phyloP scores from a whole-genome alignment of 2,329 filamentous ascomycete genomes.

The Parascedosporium putredinis region DNA sequence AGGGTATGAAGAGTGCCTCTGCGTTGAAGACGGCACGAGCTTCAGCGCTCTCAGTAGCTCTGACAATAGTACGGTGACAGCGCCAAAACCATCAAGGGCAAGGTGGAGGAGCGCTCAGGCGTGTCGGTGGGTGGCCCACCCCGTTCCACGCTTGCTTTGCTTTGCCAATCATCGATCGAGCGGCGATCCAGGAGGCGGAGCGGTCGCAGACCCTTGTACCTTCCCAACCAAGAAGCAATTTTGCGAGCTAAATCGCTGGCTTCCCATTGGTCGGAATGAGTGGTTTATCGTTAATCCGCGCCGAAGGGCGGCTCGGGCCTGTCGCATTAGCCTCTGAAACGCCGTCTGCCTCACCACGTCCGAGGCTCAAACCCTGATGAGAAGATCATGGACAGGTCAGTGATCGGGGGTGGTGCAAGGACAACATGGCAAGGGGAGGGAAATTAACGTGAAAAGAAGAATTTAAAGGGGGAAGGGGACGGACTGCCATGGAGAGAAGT shows the following conservation, averaged over 20 bases:
- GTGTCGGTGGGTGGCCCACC: not conserved
- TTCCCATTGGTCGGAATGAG: not conserved
- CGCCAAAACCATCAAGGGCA: no score
- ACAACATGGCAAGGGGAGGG: no score
- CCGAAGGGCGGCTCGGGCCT: not conserved
- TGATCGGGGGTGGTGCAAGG: no score
- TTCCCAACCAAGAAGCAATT: not conserved
- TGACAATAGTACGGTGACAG: no score
- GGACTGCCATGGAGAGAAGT: not conserved
- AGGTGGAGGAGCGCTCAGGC: not conserved
- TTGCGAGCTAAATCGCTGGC: not conserved
- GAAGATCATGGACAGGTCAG: not conserved
- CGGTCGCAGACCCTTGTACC: not conserved
- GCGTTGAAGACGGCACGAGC: no score
- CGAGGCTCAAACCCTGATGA: not conserved
- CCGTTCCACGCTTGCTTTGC: not conserved
- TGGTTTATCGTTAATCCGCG: not conserved
- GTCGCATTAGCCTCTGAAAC: constrained; percentile 1
- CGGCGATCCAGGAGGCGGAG: not conserved
- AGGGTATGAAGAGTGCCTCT: no score
- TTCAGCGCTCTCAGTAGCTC: no score
- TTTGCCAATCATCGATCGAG: not conserved
- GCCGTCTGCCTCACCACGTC: not conserved
- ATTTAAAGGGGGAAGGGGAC: not conserved
- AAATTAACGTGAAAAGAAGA: no score